A percentile compares a stretch with the other conserved stretches of the same genome.
Evolutionary conservation across 1,139 yeast species (phyloP).

Genomic region (Eremothecium coryli): DNA sequence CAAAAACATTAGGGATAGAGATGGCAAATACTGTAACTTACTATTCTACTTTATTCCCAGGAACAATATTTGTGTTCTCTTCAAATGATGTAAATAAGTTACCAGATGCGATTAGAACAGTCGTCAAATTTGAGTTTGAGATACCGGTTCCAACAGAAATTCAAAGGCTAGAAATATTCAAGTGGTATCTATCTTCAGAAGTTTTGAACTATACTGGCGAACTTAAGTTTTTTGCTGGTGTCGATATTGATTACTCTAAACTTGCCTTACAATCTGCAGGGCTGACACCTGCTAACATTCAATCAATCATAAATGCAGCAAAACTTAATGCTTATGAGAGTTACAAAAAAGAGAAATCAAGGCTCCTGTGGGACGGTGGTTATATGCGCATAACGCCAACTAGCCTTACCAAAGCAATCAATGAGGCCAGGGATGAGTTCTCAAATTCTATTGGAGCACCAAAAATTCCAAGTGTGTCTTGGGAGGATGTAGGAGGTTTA

Average conservation of each 20-base stretch:
- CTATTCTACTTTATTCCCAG: slow-evolving; percentile 35
- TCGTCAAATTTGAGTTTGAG: slow-evolving; percentile 67
- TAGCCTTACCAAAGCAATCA: slow-evolving; percentile 66
- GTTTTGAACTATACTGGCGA: slow-evolving; percentile 12
- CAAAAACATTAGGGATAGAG: slow-evolving; percentile 49
- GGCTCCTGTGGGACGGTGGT: slow-evolving; percentile 16
- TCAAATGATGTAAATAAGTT: slow-evolving; percentile 64
- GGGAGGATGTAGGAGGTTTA: slow-evolving; percentile 78
- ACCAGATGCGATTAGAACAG: slow-evolving; percentile 56
- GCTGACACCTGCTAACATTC: slow-evolving; percentile 74
- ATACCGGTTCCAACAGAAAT: slow-evolving; percentile 69
- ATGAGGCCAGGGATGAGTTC: slow-evolving; percentile 76
- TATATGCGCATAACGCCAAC: slow-evolving; percentile 44
- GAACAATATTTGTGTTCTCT: slow-evolving; percentile 56
- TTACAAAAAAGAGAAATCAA: slow-evolving; percentile 22
- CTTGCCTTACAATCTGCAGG: slow-evolving; percentile 90
- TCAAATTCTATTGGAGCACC: slow-evolving; percentile 97
- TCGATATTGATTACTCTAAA: slow-evolving; percentile 49
- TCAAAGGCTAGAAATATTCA: slow-evolving; percentile 61
- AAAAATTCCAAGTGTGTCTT: slow-evolving; percentile 82
- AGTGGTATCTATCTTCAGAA: slow-evolving; percentile 34
- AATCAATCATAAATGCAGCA: slow-evolving; percentile 61
- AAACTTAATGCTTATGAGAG: slow-evolving; percentile 50
- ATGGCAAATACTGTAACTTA: slow-evolving; percentile 52
- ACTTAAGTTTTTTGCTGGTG: slow-evolving; percentile 22